A percentile compares a stretch with the other conserved stretches of the same genome.
phyloP scores from a whole-genome alignment of 106 monocot species.

The Dendrobium huoshanense region DNA sequence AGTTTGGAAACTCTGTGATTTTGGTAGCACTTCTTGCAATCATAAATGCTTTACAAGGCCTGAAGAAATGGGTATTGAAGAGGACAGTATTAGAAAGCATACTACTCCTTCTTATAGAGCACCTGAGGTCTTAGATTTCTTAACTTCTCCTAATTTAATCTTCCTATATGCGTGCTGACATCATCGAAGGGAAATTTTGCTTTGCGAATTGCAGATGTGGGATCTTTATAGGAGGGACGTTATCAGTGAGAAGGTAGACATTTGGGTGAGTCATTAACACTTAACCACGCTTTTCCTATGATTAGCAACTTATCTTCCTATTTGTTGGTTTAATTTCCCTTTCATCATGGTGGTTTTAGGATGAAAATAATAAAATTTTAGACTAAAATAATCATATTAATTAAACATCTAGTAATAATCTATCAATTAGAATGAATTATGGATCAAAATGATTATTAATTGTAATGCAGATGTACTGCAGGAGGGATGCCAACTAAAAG shows the following conservation, averaged over 20 bases:
- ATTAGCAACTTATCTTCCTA: not conserved
- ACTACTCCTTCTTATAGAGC: slow-evolving; percentile 63
- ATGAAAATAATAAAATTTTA: not conserved
- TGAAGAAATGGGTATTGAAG: slow-evolving; percentile 67
- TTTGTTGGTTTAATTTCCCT: not conserved
- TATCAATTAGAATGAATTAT: not conserved
- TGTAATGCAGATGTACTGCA: not conserved
- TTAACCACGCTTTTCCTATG: not conserved
- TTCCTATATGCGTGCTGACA: not conserved
- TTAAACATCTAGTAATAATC: not conserved
- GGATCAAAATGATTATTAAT: not conserved
- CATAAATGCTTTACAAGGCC: slow-evolving; percentile 49
- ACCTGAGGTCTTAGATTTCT: slow-evolving; percentile 12
- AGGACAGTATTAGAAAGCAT: slow-evolving; percentile 55
- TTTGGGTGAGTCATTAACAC: slow-evolving; percentile 8
- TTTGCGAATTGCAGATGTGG: slow-evolving; percentile 9
- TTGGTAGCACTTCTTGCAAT: slow-evolving; percentile 64
- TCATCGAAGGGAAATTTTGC: not conserved
- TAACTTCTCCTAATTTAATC: not conserved
- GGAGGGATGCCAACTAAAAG: not conserved
- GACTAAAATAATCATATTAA: not conserved
- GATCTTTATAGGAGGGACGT: slow-evolving; percentile 8
- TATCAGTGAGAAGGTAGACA: slow-evolving; percentile 13
- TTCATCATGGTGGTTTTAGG: not conserved
- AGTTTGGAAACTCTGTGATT: slow-evolving; percentile 56